Evolutionary conservation across 2,329 filamentous ascomycete species (phyloP), one percentile per base, ranked within the genome.

Genomic region (Pyrenochaeta sp.): DNA sequence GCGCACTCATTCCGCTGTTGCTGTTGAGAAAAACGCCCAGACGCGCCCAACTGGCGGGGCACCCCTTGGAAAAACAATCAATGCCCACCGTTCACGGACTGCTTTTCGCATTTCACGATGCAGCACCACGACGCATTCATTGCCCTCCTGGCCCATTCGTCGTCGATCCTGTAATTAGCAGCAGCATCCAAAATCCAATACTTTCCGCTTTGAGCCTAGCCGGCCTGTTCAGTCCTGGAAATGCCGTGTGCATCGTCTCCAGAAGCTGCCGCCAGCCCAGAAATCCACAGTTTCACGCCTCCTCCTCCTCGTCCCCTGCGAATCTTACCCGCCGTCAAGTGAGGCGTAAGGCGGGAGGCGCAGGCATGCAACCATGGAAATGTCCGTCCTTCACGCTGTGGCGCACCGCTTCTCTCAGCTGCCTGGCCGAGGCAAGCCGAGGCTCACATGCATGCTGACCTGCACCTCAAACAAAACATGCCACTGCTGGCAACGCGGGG

Each of bases 11-110:
- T 23, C 18, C 36, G 36, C 36, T n/a, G 9, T 27, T 27, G 18
- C 9, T n/a, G 21, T n/a, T n/a, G n/a, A n/a, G n/a, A n/a, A n/a
- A n/a, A 17, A 23, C 11, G 40, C 20, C 40, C 9, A 17, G 21
- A 42, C 21, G 40, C n/a, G 27, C 10, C 20, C 40, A 42, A 42
- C 40, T 42, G 27, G 40, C 23, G 40, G 40, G 40, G 40, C 40
- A 42, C 12, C 5, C 40, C 40, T 18, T n/a, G n/a, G n/a, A 21
- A 17, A 30, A 27, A 27, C 23, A 4, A 27, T 27, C n/a, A 27
- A 27, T 27, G 4, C 23, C 23, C 23, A 27, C 23, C 23, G 23
- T 27, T 27, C 23, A 27, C 23, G 23, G 23, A 27, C 23, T 27
- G 4, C 9, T 27, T 27, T 27, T 9, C 23, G 9, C 23, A 27